These are phyloP conservation scores for Termitomyces sp. DNA, from an alignment of 768 basidiomycete genomes.

Conservation along the genomic window DNA sequence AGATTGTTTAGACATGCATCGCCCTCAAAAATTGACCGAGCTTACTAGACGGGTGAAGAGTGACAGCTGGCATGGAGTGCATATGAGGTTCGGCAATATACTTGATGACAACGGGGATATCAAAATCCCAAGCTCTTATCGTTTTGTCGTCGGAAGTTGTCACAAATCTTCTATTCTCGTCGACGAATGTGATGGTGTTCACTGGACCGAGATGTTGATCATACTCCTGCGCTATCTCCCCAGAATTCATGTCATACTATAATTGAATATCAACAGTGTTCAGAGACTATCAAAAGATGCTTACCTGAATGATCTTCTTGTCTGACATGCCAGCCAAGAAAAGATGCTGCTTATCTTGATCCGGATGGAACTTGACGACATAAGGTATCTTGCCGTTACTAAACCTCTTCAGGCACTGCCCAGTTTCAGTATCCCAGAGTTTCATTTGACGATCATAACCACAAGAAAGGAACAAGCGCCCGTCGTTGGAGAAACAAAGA, in stretches of 20 bases:
- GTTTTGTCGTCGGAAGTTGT: conserved; percentile 99
- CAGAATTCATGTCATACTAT: conserved; percentile 93
- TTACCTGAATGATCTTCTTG: conserved; percentile 97
- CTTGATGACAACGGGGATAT: conserved; percentile 99
- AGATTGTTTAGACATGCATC: conserved; percentile 9
- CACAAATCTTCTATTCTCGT: conserved; percentile 95
- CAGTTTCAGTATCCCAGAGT: conserved; percentile 99
- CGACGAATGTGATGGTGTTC: conserved; percentile 98
- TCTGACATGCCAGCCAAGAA: conserved; percentile 99
- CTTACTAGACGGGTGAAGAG: conserved; percentile 91
- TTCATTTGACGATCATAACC: conserved; percentile 98
- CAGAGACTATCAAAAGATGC: conserved; percentile 11
- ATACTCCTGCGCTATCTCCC: conserved; percentile 97
- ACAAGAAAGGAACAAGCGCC: conserved; percentile 84
- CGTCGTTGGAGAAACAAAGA: conserved; percentile 92
- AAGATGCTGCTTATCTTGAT: conserved; percentile 91
- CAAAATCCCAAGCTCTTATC: conserved; percentile 98
- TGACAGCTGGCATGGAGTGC: conserved; percentile 99
- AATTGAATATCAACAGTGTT: not conserved
- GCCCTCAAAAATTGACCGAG: conserved; percentile 15
- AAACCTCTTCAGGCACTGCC: conserved; percentile 94
- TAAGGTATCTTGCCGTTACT: conserved; percentile 98
- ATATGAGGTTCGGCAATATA: conserved; percentile 99
- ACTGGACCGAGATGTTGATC: conserved; percentile 98
- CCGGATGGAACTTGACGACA: conserved; percentile 93